phyloP scores from a whole-genome alignment of 176 grass and related monocot species.

The Carex scoparia region DNA sequence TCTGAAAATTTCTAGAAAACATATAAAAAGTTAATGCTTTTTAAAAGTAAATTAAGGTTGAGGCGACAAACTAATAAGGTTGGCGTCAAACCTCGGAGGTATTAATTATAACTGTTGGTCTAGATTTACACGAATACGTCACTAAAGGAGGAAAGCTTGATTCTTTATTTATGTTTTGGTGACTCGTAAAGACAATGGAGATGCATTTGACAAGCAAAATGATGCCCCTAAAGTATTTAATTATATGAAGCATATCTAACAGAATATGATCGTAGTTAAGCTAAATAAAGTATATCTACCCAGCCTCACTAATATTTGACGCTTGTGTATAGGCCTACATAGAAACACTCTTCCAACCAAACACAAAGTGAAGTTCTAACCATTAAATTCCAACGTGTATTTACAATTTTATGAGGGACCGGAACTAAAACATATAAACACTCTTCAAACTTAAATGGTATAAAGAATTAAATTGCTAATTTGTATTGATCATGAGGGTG shows the following conservation, averaged over 20 bases:
- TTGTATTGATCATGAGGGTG: too few relatives aligned
- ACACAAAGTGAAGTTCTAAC: too few relatives aligned
- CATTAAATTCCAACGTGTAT: too few relatives aligned
- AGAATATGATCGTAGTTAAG: not conserved
- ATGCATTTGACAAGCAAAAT: not conserved
- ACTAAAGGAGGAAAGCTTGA: not conserved
- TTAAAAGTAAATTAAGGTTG: not conserved
- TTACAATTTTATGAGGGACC: too few relatives aligned
- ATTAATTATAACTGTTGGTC: not conserved
- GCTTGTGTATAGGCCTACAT: too few relatives aligned
- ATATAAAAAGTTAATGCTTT: not conserved
- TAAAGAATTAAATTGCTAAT: too few relatives aligned
- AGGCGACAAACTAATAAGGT: not conserved
- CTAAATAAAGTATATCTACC: not conserved
- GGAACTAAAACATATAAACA: too few relatives aligned
- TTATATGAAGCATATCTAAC: not conserved
- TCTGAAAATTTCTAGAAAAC: too few relatives aligned
- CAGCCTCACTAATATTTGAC: not conserved
- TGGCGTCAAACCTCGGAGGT: not conserved
- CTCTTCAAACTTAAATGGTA: too few relatives aligned
- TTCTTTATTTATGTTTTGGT: not conserved
- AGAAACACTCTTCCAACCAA: too few relatives aligned
- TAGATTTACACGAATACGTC: not conserved
- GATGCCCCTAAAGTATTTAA: not conserved
- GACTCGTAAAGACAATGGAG: slow-evolving; percentile 1